Evolutionary conservation across 345 rosid genomes (phyloP), one percentile per base, ranked within the genome.

Genomic region (Syzygium grande): DNA sequence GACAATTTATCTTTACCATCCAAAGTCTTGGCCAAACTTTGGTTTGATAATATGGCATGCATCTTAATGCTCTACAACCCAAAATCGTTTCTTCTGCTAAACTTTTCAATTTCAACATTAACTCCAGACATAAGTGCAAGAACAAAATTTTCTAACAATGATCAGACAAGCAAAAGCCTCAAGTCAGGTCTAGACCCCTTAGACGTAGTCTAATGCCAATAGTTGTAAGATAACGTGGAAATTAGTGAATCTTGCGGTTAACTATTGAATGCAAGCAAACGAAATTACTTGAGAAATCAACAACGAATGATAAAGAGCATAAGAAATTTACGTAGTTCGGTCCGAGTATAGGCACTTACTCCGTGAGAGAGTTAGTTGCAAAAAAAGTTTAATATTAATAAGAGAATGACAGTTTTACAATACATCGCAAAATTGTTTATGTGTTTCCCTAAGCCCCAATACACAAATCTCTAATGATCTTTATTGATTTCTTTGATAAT

Each of bases 261-360:
- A 68, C 17, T 34, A 68, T 34, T 10, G 34, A 68, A 34, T 68
- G 46, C 21, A 9, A 68, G 2, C 2, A 68, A 9, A 68, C 9
- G 10, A 9, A 68, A 9, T 68, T 68, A 30, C 46, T 34, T 17
- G 46, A 68, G 3, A 68, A 34, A 68, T 34, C 79, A 68, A 68
- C 0, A 3, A 16, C 0, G 4, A 14, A 68, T 1, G 11, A 68
- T 30, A 68, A 68, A 17, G 3, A 68, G 4, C 23, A 68, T 0
- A 2, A 2, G 9, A 34, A 17, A 68, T 8, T 4, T 9, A 34
- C 0, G 1, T 19, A 12, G 0, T 34, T 68, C 19, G 3, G 9
- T 68, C 2, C 1, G 6, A 34, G 11, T 8, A 6, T 30, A 3
- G 0, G 0, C 9, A 34, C 13, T 16, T 68, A 9, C 11, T 68